Conservation (phyloP, 139 green algal species). For the Coelastrella sp. region DNA sequence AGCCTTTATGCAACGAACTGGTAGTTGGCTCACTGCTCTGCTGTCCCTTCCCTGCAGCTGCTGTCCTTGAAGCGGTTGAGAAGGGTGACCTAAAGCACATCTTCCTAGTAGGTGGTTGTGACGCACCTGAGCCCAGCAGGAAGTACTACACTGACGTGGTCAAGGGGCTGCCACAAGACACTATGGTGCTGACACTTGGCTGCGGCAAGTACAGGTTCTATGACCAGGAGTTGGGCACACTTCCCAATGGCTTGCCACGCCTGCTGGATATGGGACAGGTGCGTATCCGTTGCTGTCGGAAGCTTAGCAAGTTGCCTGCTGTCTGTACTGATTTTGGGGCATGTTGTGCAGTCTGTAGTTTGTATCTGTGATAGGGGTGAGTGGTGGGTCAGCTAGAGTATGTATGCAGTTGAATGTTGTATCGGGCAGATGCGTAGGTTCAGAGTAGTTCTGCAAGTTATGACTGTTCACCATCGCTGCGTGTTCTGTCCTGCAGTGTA, state of each 20-base stretch:
- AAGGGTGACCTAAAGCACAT: constrained; percentile 62
- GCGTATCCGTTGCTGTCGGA: not conserved
- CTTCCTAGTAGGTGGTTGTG: constrained; percentile 67
- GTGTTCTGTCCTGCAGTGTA: constrained; percentile 52
- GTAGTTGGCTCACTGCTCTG: not conserved
- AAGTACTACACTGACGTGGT: constrained; percentile 62
- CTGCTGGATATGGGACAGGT: constrained; percentile 78
- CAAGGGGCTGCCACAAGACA: constrained; percentile 52
- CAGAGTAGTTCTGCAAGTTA: too few relatives aligned
- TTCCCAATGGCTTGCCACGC: constrained; percentile 66
- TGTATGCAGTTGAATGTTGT: too few relatives aligned
- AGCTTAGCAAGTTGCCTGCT: too few relatives aligned
- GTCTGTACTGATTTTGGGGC: not conserved
- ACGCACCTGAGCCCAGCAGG: constrained; percentile 67
- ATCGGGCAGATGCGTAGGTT: too few relatives aligned
- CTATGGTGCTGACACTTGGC: constrained; percentile 71
- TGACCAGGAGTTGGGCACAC: constrained; percentile 61
- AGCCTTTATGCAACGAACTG: not conserved
- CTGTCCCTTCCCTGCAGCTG: constrained; percentile 28
- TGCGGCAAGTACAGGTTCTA: constrained; percentile 78
- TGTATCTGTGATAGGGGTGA: too few relatives aligned
- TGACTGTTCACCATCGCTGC: too few relatives aligned
- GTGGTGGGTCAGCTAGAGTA: too few relatives aligned
- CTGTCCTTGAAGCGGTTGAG: constrained; percentile 70
- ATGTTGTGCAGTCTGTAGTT: not conserved